These are phyloP conservation scores for Trichocladium uniseriatum DNA, from an alignment of 495 filamentous ascomycete species.

Conservation along the genomic window DNA sequence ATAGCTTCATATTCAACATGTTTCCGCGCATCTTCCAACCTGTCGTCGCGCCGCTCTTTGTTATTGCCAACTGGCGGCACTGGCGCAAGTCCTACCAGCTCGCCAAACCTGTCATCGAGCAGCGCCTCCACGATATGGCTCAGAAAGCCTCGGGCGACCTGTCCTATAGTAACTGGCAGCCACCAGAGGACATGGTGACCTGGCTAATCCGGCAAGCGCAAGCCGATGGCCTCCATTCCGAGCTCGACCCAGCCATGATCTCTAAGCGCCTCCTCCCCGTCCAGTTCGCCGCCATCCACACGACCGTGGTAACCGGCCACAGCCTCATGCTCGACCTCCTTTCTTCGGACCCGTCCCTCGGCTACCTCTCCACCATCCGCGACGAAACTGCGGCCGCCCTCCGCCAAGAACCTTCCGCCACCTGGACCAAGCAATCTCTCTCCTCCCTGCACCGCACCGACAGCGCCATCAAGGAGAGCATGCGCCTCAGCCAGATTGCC, in stretches of 20 bases:
- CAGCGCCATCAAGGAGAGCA: slow-evolving; percentile 30
- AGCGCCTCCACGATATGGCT: slow-evolving; percentile 23
- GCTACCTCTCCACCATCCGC: slow-evolving; percentile 25
- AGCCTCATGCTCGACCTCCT: slow-evolving; percentile 37
- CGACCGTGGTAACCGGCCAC: slow-evolving; percentile 36
- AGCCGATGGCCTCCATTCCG: slow-evolving; percentile 15
- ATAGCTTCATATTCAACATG: slow-evolving; percentile 27
- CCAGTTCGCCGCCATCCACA: slow-evolving; percentile 42
- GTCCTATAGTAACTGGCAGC: slow-evolving; percentile 16
- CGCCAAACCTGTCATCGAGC: slow-evolving; percentile 20
- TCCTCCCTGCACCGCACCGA: slow-evolving; percentile 23
- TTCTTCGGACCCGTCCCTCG: slow-evolving; percentile 22
- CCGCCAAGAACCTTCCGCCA: slow-evolving; percentile 14
- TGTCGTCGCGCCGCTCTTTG: slow-evolving; percentile 22
- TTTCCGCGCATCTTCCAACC: slow-evolving; percentile 30
- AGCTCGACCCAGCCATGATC: slow-evolving; percentile 17
- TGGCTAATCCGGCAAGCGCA: slow-evolving; percentile 30
- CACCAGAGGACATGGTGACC: slow-evolving; percentile 29
- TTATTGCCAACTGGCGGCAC: slow-evolving; percentile 22
- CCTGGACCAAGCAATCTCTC: slow-evolving; percentile 35
- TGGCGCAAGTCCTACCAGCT: slow-evolving; percentile 19
- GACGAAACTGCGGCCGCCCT: slow-evolving; percentile 29
- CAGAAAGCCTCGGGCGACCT: slow-evolving; percentile 18
- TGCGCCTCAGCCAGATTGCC: slow-evolving; percentile 26
- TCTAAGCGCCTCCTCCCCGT: slow-evolving; percentile 31